A percentile compares a stretch with the other conserved stretches of the same genome.
phyloP scores from a whole-genome alignment of 2,329 filamentous ascomycete genomes.

The Colletotrichum scovillei region DNA sequence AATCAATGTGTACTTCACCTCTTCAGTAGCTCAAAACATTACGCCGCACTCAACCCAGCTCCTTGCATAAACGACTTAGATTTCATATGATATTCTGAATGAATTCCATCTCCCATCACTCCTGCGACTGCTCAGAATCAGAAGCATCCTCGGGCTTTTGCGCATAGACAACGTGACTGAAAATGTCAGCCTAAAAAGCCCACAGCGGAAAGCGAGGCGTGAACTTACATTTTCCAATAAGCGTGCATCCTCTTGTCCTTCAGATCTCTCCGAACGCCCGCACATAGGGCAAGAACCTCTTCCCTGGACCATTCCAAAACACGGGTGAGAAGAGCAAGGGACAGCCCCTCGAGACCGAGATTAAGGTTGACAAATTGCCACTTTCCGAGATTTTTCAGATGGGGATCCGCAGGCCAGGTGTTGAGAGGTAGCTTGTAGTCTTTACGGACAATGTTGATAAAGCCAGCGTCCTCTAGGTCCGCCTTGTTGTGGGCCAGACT shows the following conservation, averaged over 20 bases:
- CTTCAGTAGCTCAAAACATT: too few relatives aligned
- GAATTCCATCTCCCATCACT: background rate
- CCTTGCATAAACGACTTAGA: too few relatives aligned
- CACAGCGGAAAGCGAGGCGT: slow-evolving; percentile 39
- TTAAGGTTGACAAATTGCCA: slow-evolving; percentile 43
- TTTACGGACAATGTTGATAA: slow-evolving; percentile 7
- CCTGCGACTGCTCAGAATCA: background rate
- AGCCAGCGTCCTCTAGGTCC: slow-evolving; percentile 37
- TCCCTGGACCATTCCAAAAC: slow-evolving; percentile 47
- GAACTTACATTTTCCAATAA: slow-evolving; percentile 35
- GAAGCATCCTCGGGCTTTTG: background rate
- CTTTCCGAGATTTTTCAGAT: slow-evolving; percentile 18
- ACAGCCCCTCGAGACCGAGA: slow-evolving; percentile 47
- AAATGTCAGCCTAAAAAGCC: background rate
- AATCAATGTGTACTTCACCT: too few relatives aligned
- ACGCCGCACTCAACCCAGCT: too few relatives aligned
- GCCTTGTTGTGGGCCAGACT: slow-evolving; percentile 38
- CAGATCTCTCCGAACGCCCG: slow-evolving; percentile 39
- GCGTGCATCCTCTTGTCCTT: slow-evolving; percentile 40
- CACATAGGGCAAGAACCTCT: slow-evolving; percentile 40
- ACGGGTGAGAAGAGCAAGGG: slow-evolving; percentile 50
- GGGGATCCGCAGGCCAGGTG: slow-evolving; percentile 35
- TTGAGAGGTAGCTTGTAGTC: slow-evolving; percentile 34
- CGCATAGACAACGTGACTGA: background rate
- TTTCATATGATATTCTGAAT: background rate